Conservation (phyloP, 2,329 filamentous ascomycete species). For the Colletotrichum filicis region DNA sequence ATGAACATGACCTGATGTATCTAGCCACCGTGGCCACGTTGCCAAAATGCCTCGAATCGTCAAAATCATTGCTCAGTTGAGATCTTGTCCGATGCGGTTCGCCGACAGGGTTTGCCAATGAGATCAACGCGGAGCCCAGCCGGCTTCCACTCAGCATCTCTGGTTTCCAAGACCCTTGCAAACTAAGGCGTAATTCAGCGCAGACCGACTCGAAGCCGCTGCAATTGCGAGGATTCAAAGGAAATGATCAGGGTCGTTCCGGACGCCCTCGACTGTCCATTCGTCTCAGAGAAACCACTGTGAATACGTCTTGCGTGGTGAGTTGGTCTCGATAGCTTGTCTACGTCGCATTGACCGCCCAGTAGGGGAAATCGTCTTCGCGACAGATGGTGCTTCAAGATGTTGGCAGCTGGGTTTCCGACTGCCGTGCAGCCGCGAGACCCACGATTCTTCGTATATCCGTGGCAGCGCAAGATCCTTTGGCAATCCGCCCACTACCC, state of each 20-base stretch:
- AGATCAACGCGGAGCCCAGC: conserved; percentile 11
- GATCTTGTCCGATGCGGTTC: not conserved
- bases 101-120: not conserved
- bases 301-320: not conserved
- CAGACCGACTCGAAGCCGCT: not conserved
- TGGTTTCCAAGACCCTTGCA: not conserved
- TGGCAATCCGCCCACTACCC: conserved; percentile 18
- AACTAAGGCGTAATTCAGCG: not conserved
- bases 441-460: conserved; percentile 25
- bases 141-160: not conserved
- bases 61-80: not conserved
- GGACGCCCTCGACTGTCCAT: conserved; percentile 2
- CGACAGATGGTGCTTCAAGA: conserved; percentile 12
- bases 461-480: conserved; percentile 26
- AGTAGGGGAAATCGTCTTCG: not conserved
- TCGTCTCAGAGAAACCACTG: not conserved
- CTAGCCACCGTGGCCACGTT: not conserved
- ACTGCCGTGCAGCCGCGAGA: conserved; percentile 18
- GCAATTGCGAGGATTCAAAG: conserved; percentile 3
- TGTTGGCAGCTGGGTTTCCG: conserved; percentile 15
- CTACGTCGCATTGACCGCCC: conserved; percentile 15
- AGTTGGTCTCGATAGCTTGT: not conserved
- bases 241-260: conserved; percentile 28
- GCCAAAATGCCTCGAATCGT: conserved; percentile 10
- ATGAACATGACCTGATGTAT: conserved; percentile 2